These are phyloP conservation scores for Celoporthe dispersa DNA, from an alignment of 2,329 filamentous ascomycete species.

Conservation along the genomic window DNA sequence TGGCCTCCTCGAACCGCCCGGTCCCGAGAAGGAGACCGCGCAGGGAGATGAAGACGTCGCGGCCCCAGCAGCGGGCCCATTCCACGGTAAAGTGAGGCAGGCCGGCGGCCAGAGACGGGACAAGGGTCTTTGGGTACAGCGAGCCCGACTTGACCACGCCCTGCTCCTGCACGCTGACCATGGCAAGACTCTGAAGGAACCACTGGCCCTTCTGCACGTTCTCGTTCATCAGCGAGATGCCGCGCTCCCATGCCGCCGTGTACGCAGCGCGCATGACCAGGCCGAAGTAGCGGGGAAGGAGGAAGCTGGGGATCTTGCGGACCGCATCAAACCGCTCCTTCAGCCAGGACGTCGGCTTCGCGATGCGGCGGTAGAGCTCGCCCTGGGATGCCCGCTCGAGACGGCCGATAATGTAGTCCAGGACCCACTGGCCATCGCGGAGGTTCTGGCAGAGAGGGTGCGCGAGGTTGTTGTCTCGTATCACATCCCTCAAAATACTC, in stretches of 20 bases:
- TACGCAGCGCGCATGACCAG: slow-evolving; percentile 88
- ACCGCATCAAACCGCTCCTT: slow-evolving; percentile 85
- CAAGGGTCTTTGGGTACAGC: slow-evolving; percentile 81
- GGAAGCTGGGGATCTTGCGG: slow-evolving; percentile 81
- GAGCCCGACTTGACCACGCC: slow-evolving; percentile 90
- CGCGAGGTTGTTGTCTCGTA: slow-evolving; percentile 86
- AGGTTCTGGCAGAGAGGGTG: slow-evolving; percentile 94
- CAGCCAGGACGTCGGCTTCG: slow-evolving; percentile 75
- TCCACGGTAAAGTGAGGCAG: slow-evolving; percentile 91
- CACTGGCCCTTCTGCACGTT: slow-evolving; percentile 81
- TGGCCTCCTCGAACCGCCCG: slow-evolving; percentile 84
- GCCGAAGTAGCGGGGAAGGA: slow-evolving; percentile 91
- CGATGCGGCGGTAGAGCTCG: slow-evolving; percentile 64
- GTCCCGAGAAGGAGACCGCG: slow-evolving; percentile 91
- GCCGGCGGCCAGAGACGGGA: slow-evolving; percentile 88
- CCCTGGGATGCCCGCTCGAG: slow-evolving; percentile 73
- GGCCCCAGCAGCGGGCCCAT: slow-evolving; percentile 97
- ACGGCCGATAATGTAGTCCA: slow-evolving; percentile 84
- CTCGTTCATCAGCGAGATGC: slow-evolving; percentile 76
- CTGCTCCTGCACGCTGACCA: slow-evolving; percentile 91
- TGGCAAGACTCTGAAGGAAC: slow-evolving; percentile 84
- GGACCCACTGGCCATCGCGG: slow-evolving; percentile 86
- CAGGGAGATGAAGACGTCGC: slow-evolving; percentile 95
- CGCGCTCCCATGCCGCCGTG: slow-evolving; percentile 77
- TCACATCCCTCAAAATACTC: slow-evolving; percentile 84